Percentiles rank a stretch among this genome's conserved stretches.
These are phyloP conservation scores for Pythium guiyangense DNA, from an alignment of 352 stramenopile genomes.

Conservation along the genomic window DNA sequence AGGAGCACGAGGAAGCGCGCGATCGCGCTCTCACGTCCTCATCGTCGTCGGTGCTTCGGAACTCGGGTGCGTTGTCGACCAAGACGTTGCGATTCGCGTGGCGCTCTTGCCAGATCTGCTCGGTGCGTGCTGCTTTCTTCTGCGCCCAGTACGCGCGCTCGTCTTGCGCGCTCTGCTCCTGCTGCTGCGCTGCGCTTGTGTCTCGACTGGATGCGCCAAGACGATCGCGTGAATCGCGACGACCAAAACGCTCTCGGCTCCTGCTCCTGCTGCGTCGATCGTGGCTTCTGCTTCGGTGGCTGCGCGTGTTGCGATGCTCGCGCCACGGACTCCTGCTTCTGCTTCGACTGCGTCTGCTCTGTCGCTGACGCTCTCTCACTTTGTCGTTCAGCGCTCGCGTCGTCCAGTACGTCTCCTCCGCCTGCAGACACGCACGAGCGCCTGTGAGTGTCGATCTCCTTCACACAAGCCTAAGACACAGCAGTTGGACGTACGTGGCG, in stretches of 20 bases:
- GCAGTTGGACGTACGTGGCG: slow-evolving; percentile 25
- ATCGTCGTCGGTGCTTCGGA: slow-evolving; percentile 39
- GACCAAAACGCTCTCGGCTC: background rate
- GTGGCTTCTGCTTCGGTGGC: background rate
- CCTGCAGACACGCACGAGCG: slow-evolving; percentile 7
- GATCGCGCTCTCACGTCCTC: slow-evolving; percentile 26
- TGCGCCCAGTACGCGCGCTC: slow-evolving; percentile 42
- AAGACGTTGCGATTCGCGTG: slow-evolving; percentile 31
- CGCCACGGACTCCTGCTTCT: slow-evolving; percentile 17
- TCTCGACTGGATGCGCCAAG: background rate
- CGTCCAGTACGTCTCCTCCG: slow-evolving; percentile 63
- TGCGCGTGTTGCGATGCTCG: background rate
- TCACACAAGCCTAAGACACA: background rate
- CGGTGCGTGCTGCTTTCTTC: slow-evolving; percentile 55
- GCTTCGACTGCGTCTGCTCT: slow-evolving; percentile 10
- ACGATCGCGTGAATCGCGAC: background rate
- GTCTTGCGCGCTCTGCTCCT: slow-evolving; percentile 1
- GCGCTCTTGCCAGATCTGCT: slow-evolving; percentile 46
- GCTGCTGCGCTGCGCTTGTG: background rate
- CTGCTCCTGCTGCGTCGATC: background rate
- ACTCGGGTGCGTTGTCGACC: slow-evolving; percentile 46
- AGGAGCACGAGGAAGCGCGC: no score
- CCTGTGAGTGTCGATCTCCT: background rate
- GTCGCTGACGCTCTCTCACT: slow-evolving; percentile 4
- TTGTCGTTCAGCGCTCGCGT: slow-evolving; percentile 34